Percentiles rank a stretch among this genome's conserved stretches.
Evolutionary conservation across 768 basidiomycete genomes (phyloP).

Genomic region (Xanthoconium stramineum): DNA sequence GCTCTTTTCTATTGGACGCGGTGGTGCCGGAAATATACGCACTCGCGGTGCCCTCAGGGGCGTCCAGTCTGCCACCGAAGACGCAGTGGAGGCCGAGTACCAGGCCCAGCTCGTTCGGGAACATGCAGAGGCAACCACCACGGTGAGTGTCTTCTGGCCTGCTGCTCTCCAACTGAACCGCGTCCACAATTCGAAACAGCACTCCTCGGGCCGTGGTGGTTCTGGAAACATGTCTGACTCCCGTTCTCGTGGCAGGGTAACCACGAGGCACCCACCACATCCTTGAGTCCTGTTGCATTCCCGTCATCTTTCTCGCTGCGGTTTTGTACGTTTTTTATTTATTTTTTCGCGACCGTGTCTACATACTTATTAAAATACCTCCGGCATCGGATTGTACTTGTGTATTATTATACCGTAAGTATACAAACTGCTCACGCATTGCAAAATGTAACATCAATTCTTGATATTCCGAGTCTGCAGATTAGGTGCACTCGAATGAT

Average conservation of each 20-base stretch:
- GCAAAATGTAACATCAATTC: no score
- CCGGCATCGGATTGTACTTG: no score
- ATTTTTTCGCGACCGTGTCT: neutral
- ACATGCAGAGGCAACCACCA: constrained; percentile 24
- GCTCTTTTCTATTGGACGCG: constrained; percentile 63
- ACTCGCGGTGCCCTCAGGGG: constrained; percentile 45
- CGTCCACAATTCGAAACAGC: constrained; percentile 26
- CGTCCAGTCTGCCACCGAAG: constrained; percentile 26
- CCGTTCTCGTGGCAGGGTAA: constrained; percentile 37
- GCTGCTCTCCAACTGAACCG: neutral
- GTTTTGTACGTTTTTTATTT: neutral
- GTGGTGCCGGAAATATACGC: constrained; percentile 84
- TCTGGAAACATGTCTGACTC: constrained; percentile 61
- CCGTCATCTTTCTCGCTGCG: neutral
- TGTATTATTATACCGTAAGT: no score
- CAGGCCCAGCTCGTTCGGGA: constrained; percentile 22
- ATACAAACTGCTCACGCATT: no score
- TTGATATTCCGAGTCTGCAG: no score
- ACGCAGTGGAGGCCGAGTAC: constrained; percentile 18
- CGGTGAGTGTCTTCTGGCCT: constrained; percentile 30
- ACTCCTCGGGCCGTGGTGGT: constrained; percentile 68
- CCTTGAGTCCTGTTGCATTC: neutral
- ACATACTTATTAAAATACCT: no score
- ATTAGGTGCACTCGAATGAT: no score
- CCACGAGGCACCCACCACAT: neutral